Base-by-base conservation (phyloP, 805 yeast species). In the Pichia kluyveri region DNA sequence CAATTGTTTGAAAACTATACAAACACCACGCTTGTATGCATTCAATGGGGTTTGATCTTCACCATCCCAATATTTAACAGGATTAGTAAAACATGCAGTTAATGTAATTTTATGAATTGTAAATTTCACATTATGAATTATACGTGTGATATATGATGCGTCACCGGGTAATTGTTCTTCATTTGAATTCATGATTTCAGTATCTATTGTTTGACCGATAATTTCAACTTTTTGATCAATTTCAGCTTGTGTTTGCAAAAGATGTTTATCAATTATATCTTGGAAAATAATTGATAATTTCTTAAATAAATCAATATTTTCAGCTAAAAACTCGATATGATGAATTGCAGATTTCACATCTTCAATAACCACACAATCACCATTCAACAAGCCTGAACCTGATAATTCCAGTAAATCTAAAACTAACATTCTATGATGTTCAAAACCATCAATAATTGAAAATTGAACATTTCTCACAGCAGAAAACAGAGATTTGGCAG, bases 31-130 rank as follows among this genome's bases (percentile, higher is more conserved):
- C 37, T 60, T 49, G 47, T 40, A 62, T 4, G 43, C 50, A 43
- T 62, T 62, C 49, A 65, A 36, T 14, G 54, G 57, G 0, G 64
- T 48, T 47, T 62, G 66, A 46, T 62, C 66, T 12, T 51, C 52
- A 6, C 59, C 60, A 39, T 55, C 55, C 48, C 56, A 65, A 46
- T 54, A 63, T 36, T 54, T 54, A 8, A 64, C 56, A 6, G 68
- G 69, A 41, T 54, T 61, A n/a, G 40, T 26, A 41, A 64, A 65
- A 41, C 66, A 61, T 2, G 64, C 47, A 8, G 57, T 47, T 27
- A 63, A 43, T 17, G 47, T 56, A 19, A 62, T 17, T 5, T 42
- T 32, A 19, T 52, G 45, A 28, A 62, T 32, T 5, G 38, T 39
- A 15, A 54, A 47, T 8, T 46, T 46, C 6, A 51, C 32, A 27